Evolutionary conservation across 441 rosid species (phyloP), one percentile per base, ranked within the genome.

Genomic region (Manihot esculenta): DNA sequence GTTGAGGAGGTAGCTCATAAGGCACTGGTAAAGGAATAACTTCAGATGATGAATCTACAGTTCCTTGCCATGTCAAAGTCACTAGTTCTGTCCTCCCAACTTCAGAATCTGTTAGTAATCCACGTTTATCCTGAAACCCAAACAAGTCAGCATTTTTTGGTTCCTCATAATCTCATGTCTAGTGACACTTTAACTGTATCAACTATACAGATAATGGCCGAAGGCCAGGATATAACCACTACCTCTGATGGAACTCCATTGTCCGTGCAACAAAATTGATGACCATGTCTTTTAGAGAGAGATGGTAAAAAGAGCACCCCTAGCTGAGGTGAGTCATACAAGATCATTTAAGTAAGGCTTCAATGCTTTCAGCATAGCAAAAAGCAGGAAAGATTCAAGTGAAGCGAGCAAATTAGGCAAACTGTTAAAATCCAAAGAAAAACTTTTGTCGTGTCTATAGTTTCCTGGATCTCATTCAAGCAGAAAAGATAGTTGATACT

Each of bases 241-340:
- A 87, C 90, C 89, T 85, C 53, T 10, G 79, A 56, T 57, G 73
- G 68, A 69, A 23, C 49, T 51, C 69, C 81, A 35, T 55, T 56
- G 33, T 67, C 55, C 18, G 87, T 88, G 83, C 98, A 92, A 38
- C 92, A 89, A 84, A 94, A 88, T 21, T 23, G 54, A 59, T 72
- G 48, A 49, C 74, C 82, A 47, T 58, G 71, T 70, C 68, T 68
- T 76, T 69, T 79, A 58, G 54, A 12, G 24, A 68, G 38, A 61
- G 81, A 76, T 27, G 96, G 94, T 71, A 94, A 74, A 76, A 94
- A 89, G 60, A 94, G 80, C 74, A 92, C 98, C 0, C 99, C 99
- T 76, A 94, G 78, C 99, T 90, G 72, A 45, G 68, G 54, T n/a
- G 14, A 61, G 58, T 18, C 62, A 63, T 35, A 53, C 10, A 30